These are phyloP conservation scores for Colletotrichum orbiculare DNA, from an alignment of 2,329 filamentous ascomycete genomes.

Conservation along the genomic window DNA sequence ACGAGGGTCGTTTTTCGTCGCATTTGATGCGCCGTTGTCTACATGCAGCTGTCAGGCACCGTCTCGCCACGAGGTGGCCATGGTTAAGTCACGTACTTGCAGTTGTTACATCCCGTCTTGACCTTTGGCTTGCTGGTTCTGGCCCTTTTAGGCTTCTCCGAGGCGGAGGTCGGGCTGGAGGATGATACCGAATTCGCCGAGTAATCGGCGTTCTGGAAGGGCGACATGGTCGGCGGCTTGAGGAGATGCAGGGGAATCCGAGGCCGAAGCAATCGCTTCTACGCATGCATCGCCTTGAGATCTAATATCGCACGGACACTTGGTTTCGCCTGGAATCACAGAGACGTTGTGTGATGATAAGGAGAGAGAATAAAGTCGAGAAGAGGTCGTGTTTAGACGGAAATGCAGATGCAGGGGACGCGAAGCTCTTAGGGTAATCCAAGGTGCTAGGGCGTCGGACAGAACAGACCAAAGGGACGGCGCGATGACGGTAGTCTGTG, in stretches of 20 bases:
- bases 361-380: constrained; percentile 1
- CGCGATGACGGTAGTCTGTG: constrained; percentile 33
- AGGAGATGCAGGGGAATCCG: not conserved
- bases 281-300: constrained; percentile 26
- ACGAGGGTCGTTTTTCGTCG: constrained; percentile 71
- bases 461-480: constrained; percentile 14
- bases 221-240: constrained; percentile 19
- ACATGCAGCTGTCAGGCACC: constrained; percentile 39
- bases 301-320: not conserved
- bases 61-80: constrained; percentile 14
- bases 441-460: constrained; percentile 1
- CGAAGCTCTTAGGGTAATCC: constrained; percentile 11
- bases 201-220: constrained; percentile 15
- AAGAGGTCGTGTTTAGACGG: constrained; percentile 7
- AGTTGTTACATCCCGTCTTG: constrained; percentile 74
- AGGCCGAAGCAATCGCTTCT: constrained; percentile 20
- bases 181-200: constrained; percentile 23
- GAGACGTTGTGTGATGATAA: constrained; percentile 2
- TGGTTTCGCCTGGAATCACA: not conserved
- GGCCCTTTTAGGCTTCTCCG: constrained; percentile 53
- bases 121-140: constrained; percentile 70
- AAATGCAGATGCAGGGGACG: constrained; percentile 17
- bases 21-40: constrained; percentile 74
- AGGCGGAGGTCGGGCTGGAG: constrained; percentile 33
- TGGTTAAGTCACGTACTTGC: constrained; percentile 66